phyloP scores from a whole-genome alignment of 306 rosid species.

The Arachis hypogaea region DNA sequence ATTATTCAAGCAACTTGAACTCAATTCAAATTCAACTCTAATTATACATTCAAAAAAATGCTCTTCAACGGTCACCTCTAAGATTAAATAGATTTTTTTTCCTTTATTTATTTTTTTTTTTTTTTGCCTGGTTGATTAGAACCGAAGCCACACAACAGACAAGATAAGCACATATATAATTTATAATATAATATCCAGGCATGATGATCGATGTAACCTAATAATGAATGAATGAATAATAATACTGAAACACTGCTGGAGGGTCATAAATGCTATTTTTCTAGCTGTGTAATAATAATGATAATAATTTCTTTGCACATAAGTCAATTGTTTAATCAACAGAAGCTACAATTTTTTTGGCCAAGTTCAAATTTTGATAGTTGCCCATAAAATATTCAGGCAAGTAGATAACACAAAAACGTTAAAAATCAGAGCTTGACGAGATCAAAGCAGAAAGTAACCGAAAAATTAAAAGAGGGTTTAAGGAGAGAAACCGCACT shows the following conservation, averaged over 20 bases:
- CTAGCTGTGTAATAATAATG: neutral
- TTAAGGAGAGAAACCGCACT: conserved; percentile 17
- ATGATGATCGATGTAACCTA: conserved; percentile 12
- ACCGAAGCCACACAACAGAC: neutral
- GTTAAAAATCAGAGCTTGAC: neutral
- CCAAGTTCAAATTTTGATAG: conserved; percentile 11
- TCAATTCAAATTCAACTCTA: conserved; percentile 14
- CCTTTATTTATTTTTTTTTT: too few species aligned
- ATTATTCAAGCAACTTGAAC: conserved; percentile 18
- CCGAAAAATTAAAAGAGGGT: neutral
- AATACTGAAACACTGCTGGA: too few species aligned
- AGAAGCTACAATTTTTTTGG: neutral
- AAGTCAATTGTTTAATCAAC: conserved; percentile 17
- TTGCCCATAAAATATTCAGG: neutral
- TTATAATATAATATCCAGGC: neutral
- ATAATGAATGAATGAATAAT: neutral
- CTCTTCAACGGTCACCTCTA: neutral
- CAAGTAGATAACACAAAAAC: neutral
- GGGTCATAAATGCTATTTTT: too few species aligned
- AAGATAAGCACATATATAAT: too few species aligned
- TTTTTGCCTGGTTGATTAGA: too few species aligned
- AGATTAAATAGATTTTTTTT: neutral
- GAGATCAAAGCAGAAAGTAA: neutral
- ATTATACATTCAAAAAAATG: neutral
- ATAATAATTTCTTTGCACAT: neutral